phyloP scores from a whole-genome alignment of 805 yeast genomes.

The Yamadazyma ubonensis region DNA sequence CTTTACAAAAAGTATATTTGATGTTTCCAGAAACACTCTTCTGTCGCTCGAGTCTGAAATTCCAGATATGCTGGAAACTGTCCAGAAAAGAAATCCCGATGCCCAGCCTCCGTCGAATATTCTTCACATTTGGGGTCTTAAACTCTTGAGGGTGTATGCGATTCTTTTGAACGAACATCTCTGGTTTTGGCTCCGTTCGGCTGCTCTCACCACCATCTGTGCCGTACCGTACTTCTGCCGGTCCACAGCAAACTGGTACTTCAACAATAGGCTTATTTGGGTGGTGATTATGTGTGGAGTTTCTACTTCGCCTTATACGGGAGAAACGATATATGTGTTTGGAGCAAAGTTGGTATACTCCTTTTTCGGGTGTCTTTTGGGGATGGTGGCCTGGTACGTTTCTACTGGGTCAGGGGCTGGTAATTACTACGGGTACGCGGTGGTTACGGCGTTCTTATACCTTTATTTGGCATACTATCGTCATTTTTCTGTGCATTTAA shows the following conservation, averaged over 20 bases:
- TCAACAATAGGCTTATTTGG: constrained; percentile 27
- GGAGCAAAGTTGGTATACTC: constrained; percentile 24
- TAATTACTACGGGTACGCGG: constrained; percentile 32
- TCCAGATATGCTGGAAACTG: too few species aligned
- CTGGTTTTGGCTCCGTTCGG: constrained; percentile 33
- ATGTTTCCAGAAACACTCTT: constrained; percentile 9
- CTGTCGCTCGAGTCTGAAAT: constrained; percentile 10
- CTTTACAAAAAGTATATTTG: constrained; percentile 14
- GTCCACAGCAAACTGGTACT: constrained; percentile 30
- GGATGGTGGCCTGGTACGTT: constrained; percentile 35
- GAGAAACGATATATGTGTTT: constrained; percentile 28
- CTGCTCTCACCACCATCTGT: constrained; percentile 20
- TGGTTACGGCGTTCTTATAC: constrained; percentile 26
- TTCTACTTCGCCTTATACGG: constrained; percentile 30
- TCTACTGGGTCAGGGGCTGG: constrained; percentile 31
- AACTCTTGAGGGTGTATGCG: constrained; percentile 18
- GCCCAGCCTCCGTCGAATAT: constrained; percentile 23
- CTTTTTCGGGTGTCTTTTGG: constrained; percentile 29
- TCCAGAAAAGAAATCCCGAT: constrained; percentile 29
- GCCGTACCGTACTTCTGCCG: constrained; percentile 28
- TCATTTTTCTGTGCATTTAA: constrained; percentile 29
- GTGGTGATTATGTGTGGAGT: constrained; percentile 31
- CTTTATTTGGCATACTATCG: constrained; percentile 25
- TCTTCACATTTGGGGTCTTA: constrained; percentile 22
- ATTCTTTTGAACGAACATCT: constrained; percentile 19